Evolutionary conservation across 768 basidiomycete species (phyloP).

Genomic region (Gyrodon lividus): DNA sequence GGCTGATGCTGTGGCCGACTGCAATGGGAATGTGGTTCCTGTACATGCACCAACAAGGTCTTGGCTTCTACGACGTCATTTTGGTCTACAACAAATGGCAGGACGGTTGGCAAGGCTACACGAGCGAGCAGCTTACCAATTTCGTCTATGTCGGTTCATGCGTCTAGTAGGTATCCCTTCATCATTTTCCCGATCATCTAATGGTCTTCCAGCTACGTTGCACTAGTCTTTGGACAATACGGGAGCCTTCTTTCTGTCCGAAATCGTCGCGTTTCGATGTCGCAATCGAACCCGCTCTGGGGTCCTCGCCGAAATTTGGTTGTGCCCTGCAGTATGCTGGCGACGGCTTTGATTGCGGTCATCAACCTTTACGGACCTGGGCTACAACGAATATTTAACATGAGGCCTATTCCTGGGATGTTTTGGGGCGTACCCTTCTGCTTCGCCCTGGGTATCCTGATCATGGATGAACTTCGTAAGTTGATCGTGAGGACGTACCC

Average conservation of each 20-base stretch:
- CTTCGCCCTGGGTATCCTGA: slow-evolving; percentile 42
- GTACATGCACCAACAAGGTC: slow-evolving; percentile 37
- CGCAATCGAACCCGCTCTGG: slow-evolving; percentile 32
- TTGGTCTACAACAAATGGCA: slow-evolving; percentile 40
- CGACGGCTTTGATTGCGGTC: slow-evolving; percentile 31
- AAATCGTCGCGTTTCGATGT: slow-evolving; percentile 30
- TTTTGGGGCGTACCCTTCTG: slow-evolving; percentile 45
- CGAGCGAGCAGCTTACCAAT: slow-evolving; percentile 28
- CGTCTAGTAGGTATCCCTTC: slow-evolving; percentile 35
- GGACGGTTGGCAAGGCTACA: slow-evolving; percentile 36
- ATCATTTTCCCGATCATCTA: background rate
- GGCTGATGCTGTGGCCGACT: slow-evolving; percentile 44
- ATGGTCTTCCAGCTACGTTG: slow-evolving; percentile 32
- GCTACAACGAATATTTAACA: slow-evolving; percentile 34
- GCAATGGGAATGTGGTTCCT: slow-evolving; percentile 42
- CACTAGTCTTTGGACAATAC: slow-evolving; percentile 31
- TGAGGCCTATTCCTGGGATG: slow-evolving; percentile 41
- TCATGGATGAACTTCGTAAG: slow-evolving; percentile 47
- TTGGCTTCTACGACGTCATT: slow-evolving; percentile 35
- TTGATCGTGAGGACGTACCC: slow-evolving; percentile 44
- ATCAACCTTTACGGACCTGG: slow-evolving; percentile 38
- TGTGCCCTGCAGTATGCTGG: slow-evolving; percentile 34
- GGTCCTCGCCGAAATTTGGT: slow-evolving; percentile 37
- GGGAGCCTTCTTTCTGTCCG: slow-evolving; percentile 26
- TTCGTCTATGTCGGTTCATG: slow-evolving; percentile 42